Evolutionary conservation across 345 rosid species (phyloP), one percentile per base, ranked within the genome.

Genomic region (Jatropha curcas): DNA sequence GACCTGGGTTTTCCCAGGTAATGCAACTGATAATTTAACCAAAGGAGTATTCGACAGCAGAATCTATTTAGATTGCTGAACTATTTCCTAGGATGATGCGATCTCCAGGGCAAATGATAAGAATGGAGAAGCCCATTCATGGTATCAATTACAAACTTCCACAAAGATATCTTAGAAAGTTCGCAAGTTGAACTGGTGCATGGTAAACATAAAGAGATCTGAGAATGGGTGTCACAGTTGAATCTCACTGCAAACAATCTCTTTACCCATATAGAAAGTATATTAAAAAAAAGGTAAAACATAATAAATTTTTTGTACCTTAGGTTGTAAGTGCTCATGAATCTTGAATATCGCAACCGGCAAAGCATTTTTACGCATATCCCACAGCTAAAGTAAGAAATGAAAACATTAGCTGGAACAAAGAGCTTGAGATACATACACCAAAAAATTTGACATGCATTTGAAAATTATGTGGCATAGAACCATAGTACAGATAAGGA

Each of bases 271-370:
- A 10, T 41, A 41, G 0, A 41, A 41, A 41, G 4, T 1, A 41
- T n/a, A n/a, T n/a, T n/a, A 39, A 39, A 41, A 41, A 41, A 41
- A 41, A 1, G 45, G 45, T 2, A 9, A 41, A 41, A 7, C 45
- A 41, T 9, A 70, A 52, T 34, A 16, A 48, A 46, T 62, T 31
- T 53, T 20, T 27, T 68, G 72, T 79, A 86, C 94, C 86, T 87
- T 89, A 16, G 86, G 84, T 39, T 81, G 79, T 48, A 89, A 78
- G 71, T 86, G 80, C 71, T 89, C 91, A 71, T 87, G 94, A 69
- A 89, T 71, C 78, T 83, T 83, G 74, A 81, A 85, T 65, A 77
- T 73, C 55, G 81, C 77, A 71, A 89, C 86, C 14, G 94, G 91
- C 37, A 74, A 76, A 52, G 90, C 80, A 71, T 83, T 87, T 87